Percentiles rank a stretch among this genome's conserved stretches.
Evolutionary conservation across 257 asterid genomes (phyloP).

Genomic region (Verbascum thapsus): DNA sequence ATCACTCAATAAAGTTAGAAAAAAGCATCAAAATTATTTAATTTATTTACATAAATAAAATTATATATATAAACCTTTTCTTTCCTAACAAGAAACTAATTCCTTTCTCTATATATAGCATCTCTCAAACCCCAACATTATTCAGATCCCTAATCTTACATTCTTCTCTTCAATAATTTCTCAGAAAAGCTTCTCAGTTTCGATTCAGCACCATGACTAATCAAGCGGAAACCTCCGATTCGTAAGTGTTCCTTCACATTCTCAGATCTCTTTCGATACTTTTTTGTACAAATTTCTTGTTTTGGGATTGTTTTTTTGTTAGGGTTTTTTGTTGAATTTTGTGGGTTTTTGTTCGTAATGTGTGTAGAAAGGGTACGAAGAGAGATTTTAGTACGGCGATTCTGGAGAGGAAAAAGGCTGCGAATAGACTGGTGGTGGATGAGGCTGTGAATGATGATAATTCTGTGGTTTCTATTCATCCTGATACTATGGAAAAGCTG

Average conservation of each 20-base stretch:
- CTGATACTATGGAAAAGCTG: constrained; percentile 85
- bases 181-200: constrained; percentile 25
- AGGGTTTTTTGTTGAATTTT: constrained; percentile 5
- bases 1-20: not conserved
- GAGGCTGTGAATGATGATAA: constrained; percentile 86
- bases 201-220: constrained; percentile 40
- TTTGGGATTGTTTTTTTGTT: not conserved
- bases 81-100: constrained; percentile 62
- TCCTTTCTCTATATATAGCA: constrained; percentile 29
- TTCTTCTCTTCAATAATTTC: constrained; percentile 17
- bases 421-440: constrained; percentile 81
- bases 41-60: not conserved
- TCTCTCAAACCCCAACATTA: constrained; percentile 11
- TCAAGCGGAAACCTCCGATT: constrained; percentile 65
- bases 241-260: constrained; percentile 45
- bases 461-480: constrained; percentile 76
- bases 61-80: constrained; percentile 39
- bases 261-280: constrained; percentile 32
- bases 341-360: constrained; percentile 29
- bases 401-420: constrained; percentile 80
- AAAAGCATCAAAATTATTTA: not conserved
- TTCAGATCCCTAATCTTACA: constrained; percentile 35
- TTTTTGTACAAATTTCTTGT: constrained; percentile 9
- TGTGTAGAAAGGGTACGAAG: constrained; percentile 78
- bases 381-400: constrained; percentile 88